These are phyloP conservation scores for Clausena lansium DNA, from an alignment of 345 rosid species.

Conservation along the genomic window DNA sequence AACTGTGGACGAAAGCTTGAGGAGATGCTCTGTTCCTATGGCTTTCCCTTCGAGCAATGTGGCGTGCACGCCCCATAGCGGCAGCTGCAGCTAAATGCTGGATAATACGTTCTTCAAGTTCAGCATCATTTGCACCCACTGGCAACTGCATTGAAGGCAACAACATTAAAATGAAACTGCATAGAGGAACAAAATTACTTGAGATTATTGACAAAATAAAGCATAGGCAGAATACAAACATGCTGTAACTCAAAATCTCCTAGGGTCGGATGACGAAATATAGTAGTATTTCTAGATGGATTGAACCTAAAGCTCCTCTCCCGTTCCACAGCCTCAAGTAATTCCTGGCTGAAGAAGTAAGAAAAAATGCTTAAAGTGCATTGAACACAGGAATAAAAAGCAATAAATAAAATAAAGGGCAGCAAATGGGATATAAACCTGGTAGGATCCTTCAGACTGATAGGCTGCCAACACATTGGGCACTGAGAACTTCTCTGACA, in stretches of 20 bases:
- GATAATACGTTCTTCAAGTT: slow-evolving; percentile 91
- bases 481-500: slow-evolving; percentile 99
- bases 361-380: slow-evolving; percentile 8
- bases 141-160: slow-evolving; percentile 56
- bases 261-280: slow-evolving; percentile 90
- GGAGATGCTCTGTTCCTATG: slow-evolving; percentile 69
- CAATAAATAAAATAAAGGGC: background rate
- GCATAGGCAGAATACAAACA: slow-evolving; percentile 43
- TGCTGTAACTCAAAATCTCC: slow-evolving; percentile 96
- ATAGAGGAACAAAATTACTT: background rate
- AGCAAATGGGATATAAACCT: slow-evolving; percentile 39
- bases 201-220: slow-evolving; percentile 12
- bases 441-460: slow-evolving; percentile 85
- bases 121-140: slow-evolving; percentile 70
- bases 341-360: slow-evolving; percentile 66
- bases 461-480: slow-evolving; percentile 98
- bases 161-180: slow-evolving; percentile 3
- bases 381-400: background rate
- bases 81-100: slow-evolving; percentile 98
- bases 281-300: slow-evolving; percentile 75
- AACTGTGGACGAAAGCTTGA: slow-evolving; percentile 78
- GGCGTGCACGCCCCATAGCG: slow-evolving; percentile 92
- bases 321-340: slow-evolving; percentile 83
- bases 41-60: slow-evolving; percentile 76
- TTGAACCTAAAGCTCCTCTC: slow-evolving; percentile 79